Evolutionary conservation across 495 filamentous ascomycete species (phyloP).

Genomic region (Clohesyomyces aquaticus): DNA sequence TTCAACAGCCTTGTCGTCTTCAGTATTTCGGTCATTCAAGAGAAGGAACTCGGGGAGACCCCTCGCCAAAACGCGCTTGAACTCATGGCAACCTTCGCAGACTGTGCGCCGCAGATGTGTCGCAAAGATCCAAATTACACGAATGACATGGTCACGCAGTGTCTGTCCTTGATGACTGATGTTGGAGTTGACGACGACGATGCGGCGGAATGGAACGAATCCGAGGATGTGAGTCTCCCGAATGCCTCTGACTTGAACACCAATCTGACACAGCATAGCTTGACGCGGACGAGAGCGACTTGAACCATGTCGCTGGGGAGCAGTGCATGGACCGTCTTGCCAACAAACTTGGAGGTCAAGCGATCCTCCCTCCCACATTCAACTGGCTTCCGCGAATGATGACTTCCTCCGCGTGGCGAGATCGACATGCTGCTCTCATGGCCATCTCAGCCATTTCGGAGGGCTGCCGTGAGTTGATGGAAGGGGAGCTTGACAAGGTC

Average conservation of each 20-base stretch:
- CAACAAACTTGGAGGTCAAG: constrained; percentile 90
- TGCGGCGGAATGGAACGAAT: constrained; percentile 88
- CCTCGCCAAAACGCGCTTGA: constrained; percentile 94
- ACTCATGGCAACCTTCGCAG: constrained; percentile 97
- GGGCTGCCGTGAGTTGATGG: constrained; percentile 94
- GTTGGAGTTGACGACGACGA: constrained; percentile 94
- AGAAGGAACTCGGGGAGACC: constrained; percentile 89
- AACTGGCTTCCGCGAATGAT: constrained; percentile 98
- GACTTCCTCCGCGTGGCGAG: constrained; percentile 90
- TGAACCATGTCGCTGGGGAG: constrained; percentile 97
- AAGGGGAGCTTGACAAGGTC: constrained; percentile 90
- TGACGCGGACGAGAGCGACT: constrained; percentile 93
- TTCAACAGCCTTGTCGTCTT: constrained; percentile 93
- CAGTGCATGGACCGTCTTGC: constrained; percentile 98
- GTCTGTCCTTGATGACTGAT: constrained; percentile 98
- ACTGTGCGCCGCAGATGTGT: constrained; percentile 91
- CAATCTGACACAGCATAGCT: constrained; percentile 56
- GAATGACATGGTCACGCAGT: constrained; percentile 97
- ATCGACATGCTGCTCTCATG: constrained; percentile 97
- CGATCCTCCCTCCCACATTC: constrained; percentile 90
- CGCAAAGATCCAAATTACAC: constrained; percentile 89
- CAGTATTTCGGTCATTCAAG: constrained; percentile 87
- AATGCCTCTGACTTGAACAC: constrained; percentile 16
- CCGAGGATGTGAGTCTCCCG: constrained; percentile 74
- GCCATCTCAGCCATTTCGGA: constrained; percentile 99